Base-by-base conservation (phyloP, 805 yeast genomes). In the Metschnikowia amazonensis region DNA sequence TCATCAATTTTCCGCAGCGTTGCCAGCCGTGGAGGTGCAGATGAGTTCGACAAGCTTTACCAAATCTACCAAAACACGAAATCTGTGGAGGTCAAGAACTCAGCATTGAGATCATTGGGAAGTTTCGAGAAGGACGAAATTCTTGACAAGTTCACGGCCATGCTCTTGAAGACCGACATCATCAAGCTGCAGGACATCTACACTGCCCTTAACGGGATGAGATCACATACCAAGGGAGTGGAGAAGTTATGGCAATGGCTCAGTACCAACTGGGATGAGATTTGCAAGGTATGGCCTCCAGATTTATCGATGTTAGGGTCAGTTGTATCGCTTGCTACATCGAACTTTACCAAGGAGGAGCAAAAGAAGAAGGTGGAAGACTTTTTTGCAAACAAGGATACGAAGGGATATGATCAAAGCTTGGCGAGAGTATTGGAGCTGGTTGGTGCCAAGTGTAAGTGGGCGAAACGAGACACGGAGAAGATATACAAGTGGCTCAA, bases 221-320 rank as follows among this genome's bases (percentile, higher is more conserved):
- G 84, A 57, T 59, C 77, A 13, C 81, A 81, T 57, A 74, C 68
- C 43, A 72, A 69, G 35, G 95, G 96, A 69, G 71, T 84, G 47
- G 79, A 79, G 53, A 76, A 80, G 10, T 67, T 84, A 53, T 90
- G 90, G 88, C 45, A 59, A 14, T 92, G 96, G 96, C 60, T 81
- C 55, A 74, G 76, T 57, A 58, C 48, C 11, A 82, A 90, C 65
- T 92, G 95, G 92, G 89, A 80, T 46, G 75, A 70, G 36, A 60
- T 92, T 49, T 67, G 68, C 56, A 75, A 79, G 62, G 70, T 76
- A 58, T 76, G 89, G 61, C 96, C 97, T 42, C 88, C 95, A 13
- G 84, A 88, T 10, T 75, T 84, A 52, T 75, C 89, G 20, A 80
- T 89, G 87, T 73, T 92, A 57, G 85, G 92, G 17, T 72, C 83